phyloP scores from a whole-genome alignment of 1,139 yeast species.

The Debaryomyces coudertii region DNA sequence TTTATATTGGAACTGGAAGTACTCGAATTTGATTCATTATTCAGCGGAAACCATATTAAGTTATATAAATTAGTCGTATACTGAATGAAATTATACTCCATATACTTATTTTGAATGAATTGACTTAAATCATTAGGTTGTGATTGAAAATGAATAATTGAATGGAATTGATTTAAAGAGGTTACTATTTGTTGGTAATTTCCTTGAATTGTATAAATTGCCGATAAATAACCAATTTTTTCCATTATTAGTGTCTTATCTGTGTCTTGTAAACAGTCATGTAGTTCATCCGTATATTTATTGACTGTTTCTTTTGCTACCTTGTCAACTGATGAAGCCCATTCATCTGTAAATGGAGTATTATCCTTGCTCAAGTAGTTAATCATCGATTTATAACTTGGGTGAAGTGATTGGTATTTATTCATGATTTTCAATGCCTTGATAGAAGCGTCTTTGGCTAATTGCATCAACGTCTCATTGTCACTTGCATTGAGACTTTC shows the following conservation, averaged over 20 bases:
- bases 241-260: constrained; percentile 13
- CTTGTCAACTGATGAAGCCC: constrained; percentile 13
- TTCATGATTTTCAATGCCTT: constrained; percentile 23
- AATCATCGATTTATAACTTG: constrained; percentile 17
- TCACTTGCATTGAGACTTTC: not conserved
- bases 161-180: constrained; percentile 22
- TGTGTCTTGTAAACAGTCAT: constrained; percentile 9
- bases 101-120: constrained; percentile 25
- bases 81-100: constrained; percentile 33
- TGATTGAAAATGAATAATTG: constrained; percentile 27
- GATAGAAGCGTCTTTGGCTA: constrained; percentile 8
- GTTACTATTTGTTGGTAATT: constrained; percentile 26
- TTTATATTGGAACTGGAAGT: not conserved
- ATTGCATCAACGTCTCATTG: not conserved
- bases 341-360: constrained; percentile 10
- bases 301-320: constrained; percentile 4
- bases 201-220: constrained; percentile 20
- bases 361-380: constrained; percentile 10
- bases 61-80: constrained; percentile 25
- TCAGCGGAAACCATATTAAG: constrained; percentile 24
- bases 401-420: constrained; percentile 24
- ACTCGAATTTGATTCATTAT: constrained; percentile 2
- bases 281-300: constrained; percentile 1
- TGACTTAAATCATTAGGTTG: constrained; percentile 27
- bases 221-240: constrained; percentile 13